A percentile compares a stretch with the other conserved stretches of the same genome.
Evolutionary conservation across 192 early-diverging fungal genomes (phyloP).

Genomic region (Entomortierella beljakovae): DNA sequence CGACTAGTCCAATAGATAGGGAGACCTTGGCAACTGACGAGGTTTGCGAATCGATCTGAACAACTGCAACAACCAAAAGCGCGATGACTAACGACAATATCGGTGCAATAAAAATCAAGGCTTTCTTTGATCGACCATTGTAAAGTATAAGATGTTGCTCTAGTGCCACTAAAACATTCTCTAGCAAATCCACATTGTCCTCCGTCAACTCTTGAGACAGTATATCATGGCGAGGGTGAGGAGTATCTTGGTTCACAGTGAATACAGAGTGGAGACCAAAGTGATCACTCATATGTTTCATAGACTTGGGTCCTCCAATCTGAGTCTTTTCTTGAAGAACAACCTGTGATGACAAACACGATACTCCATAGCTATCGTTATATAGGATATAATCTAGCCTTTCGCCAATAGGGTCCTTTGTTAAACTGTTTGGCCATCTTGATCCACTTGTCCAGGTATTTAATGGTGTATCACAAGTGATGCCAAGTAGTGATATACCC

Average conservation of each 20-base stretch:
- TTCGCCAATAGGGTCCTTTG: conserved; percentile 48
- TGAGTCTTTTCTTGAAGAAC: conserved; percentile 9
- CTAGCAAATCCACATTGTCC: conserved; percentile 11
- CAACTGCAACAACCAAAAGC: not conserved
- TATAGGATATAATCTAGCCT: conserved; percentile 68
- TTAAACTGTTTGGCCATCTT: conserved; percentile 20
- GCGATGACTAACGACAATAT: not conserved
- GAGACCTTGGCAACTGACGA: not conserved
- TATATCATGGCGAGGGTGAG: not conserved
- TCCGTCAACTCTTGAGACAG: not conserved
- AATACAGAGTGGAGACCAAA: conserved; percentile 25
- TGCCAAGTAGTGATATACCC: conserved; percentile 47
- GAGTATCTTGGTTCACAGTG: not conserved
- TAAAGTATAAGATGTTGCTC: conserved; percentile 6
- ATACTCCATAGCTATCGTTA: conserved; percentile 33
- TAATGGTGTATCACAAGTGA: conserved; percentile 62
- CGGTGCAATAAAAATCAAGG: not conserved
- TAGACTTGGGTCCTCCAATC: not conserved
- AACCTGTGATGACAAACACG: conserved; percentile 27
- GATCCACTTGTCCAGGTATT: conserved; percentile 59
- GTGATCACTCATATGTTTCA: conserved; percentile 35
- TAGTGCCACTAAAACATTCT: conserved; percentile 8
- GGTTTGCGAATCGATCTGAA: conserved; percentile 3
- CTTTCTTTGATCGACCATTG: not conserved
- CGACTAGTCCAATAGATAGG: not conserved